Conservation (phyloP, 1,139 yeast genomes). For the Suhomyces guaymorum region DNA sequence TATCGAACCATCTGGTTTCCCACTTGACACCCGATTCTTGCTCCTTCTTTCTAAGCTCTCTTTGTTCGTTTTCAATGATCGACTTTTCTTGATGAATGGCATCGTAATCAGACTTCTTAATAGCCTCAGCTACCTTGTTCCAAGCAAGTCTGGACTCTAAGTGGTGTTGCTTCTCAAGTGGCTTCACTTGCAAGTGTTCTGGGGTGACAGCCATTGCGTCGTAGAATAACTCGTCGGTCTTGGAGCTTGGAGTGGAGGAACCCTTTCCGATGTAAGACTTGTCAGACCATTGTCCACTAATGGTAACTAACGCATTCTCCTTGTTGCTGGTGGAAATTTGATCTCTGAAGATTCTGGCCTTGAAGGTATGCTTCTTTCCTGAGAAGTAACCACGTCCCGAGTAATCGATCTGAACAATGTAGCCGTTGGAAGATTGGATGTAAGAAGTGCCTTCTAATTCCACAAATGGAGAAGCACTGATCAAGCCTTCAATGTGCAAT, state of each 20-base stretch:
- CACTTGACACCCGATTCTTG: constrained; percentile 59
- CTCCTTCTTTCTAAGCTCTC: constrained; percentile 76
- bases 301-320: constrained; percentile 70
- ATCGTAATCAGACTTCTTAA: constrained; percentile 70
- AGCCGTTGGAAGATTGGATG: constrained; percentile 82
- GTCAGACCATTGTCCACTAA: constrained; percentile 92
- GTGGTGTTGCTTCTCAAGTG: constrained; percentile 70
- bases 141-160: constrained; percentile 86
- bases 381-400: constrained; percentile 92
- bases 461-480: constrained; percentile 87
- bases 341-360: constrained; percentile 73
- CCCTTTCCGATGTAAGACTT: constrained; percentile 55
- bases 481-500: constrained; percentile 90
- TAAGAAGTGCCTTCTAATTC: constrained; percentile 84
- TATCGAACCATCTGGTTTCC: constrained; percentile 79
- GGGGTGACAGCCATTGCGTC: constrained; percentile 60
- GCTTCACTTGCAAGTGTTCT: constrained; percentile 68
- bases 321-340: constrained; percentile 49
- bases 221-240: constrained; percentile 58
- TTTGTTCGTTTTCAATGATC: constrained; percentile 75
- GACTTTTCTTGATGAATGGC: constrained; percentile 73
- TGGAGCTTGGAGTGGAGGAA: constrained; percentile 32
- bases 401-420: constrained; percentile 71
- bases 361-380: constrained; percentile 93
- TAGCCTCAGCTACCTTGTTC: constrained; percentile 86